Evolutionary conservation across 1,139 yeast genomes (phyloP), one percentile per base, ranked within the genome.

Genomic region (Candida smagusa): DNA sequence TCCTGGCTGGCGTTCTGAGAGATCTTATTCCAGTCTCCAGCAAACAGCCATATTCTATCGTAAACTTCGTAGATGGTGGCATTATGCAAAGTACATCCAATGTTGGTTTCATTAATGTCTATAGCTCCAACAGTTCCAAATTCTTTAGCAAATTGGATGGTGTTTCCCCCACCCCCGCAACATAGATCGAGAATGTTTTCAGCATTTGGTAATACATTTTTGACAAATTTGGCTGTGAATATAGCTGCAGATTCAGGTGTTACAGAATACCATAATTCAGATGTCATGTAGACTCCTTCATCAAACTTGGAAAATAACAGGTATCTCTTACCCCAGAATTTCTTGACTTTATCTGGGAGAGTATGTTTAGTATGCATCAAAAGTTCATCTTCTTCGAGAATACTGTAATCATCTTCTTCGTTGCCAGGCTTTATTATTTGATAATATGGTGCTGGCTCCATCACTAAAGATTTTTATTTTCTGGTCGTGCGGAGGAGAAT

Each of bases 111-210:
- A 40, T 81, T 80, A 33, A 71, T 66, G 48, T 92, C 98, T 2
- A 87, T 64, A 3, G 84, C 90, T 11, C 79, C 75, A 0, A 82
- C 87, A 16, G 57, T 52, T 2, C 74, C 72, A 49, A 84, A 84
- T 12, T 54, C 53, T 33, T 66, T 57, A 1, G 92, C 90, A 59
- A 92, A 81, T 50, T 88, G 96, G 30, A 89, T 86, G 1, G 89
- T 68, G 55, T 92, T 92, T 0, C 98, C 98, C 0, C 97, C 98
- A 2, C 95, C 97, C 0, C 99, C 99, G 48, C 96, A 85, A 53
- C 90, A 90, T 4, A 88, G 74, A 54, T 92, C 98, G 37, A 81
- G 52, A 0, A 76, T 54, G 1, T 65, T 59, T 2, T 54, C 52
- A 1, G 81, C 74, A 0, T 68, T 53, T 0, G 89, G 80, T 29